Evolutionary conservation across 2,329 filamentous ascomycete genomes (phyloP), one percentile per base, ranked within the genome.

Genomic region (Colletotrichum sublineola): DNA sequence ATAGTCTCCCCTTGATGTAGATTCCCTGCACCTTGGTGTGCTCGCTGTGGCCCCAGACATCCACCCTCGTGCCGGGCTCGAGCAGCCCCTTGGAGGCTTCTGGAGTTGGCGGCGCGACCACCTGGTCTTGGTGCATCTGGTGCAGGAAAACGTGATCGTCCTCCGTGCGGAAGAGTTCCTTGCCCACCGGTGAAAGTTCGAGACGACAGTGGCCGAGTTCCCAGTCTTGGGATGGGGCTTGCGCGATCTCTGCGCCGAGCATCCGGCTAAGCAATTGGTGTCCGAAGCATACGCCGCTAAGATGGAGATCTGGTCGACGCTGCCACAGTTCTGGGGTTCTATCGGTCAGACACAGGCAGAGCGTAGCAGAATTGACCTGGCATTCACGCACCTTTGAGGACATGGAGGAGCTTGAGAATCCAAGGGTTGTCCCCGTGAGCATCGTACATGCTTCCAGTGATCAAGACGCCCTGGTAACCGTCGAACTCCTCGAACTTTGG

Each of bases 81-180:
- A 88, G 78, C 33, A 87, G 77, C 1, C 79, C 81, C 1, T 74
- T 65, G 1, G 53, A 83, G 76, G 76, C 89, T 82, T 44, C 90
- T 84, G 63, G 84, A 2, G 84, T 77, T 0, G 94, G 93, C 42
- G 89, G 89, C 20, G 85, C 80, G 69, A 86, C 88, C 2, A 95
- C 91, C 33, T 93, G 88, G 78, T 96, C 94, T 74, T 89, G 89
- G 79, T 96, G 93, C 92, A 96, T 95, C 81, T 96, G 93, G 79
- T 94, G 92, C 31, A 96, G 85, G 33, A 86, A 85, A 82, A 93
- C 75, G 7, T 76, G 57, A 33, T 76, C 55, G 12, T 79, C 76
- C 20, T 91, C 86, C 62, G 87, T 84, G 46, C 89, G 87, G 81
- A 96, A 95, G 5, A 96, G 77, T 66, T 91, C 86, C 80, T 91